phyloP scores from a whole-genome alignment of 805 yeast species.

The Hyphopichia homilentoma region DNA sequence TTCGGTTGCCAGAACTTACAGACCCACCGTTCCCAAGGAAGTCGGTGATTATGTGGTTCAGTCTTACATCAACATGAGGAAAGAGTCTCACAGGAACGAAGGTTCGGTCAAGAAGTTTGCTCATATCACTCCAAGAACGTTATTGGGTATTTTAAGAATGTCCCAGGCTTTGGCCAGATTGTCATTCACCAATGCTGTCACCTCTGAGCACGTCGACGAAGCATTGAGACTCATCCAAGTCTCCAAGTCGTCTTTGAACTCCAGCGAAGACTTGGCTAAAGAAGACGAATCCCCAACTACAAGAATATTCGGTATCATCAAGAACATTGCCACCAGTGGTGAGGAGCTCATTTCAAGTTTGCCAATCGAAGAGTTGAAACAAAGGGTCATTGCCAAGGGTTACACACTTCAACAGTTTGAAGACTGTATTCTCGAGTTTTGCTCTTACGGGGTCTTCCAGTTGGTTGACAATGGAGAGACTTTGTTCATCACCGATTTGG shows the following conservation, averaged over 20 bases:
- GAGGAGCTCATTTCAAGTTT: constrained; percentile 17
- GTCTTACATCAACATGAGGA: constrained; percentile 86
- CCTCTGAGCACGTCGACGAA: constrained; percentile 85
- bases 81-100: constrained; percentile 79
- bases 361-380: constrained; percentile 48
- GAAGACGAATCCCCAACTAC: constrained; percentile 69
- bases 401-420: constrained; percentile 76
- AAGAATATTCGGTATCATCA: constrained; percentile 68
- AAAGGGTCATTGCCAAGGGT: constrained; percentile 73
- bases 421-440: constrained; percentile 73
- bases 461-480: constrained; percentile 65
- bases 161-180: constrained; percentile 93
- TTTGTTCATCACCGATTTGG: constrained; percentile 50
- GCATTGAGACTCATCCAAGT: constrained; percentile 84
- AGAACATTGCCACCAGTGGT: constrained; percentile 47
- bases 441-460: constrained; percentile 71
- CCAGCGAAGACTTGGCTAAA: constrained; percentile 44
- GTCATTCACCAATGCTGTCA: constrained; percentile 71
- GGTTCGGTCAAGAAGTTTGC: constrained; percentile 75
- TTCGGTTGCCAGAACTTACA: constrained; percentile 74
- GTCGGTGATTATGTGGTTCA: constrained; percentile 86
- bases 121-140: constrained; percentile 93
- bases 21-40: constrained; percentile 80
- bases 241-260: constrained; percentile 77
- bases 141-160: constrained; percentile 85